Evolutionary conservation across 345 rosid genomes (phyloP).

Genomic region (Brassica napus): Da-Ae NC_063446.1:20115501-20116000

Average conservation of each 20-base stretch:
- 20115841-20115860: too few species aligned
- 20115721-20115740: not conserved
- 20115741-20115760: not conserved
- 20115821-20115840: not conserved
- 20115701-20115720: too few species aligned
- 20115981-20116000: not conserved
- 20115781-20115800: too few species aligned
- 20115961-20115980: not conserved
- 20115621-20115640: conserved; percentile 98
- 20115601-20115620: conserved; percentile 96
- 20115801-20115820: too few species aligned
- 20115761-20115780: not conserved
- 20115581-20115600: conserved; percentile 91
- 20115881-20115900: too few species aligned
- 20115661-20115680: conserved; percentile 55
- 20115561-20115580: conserved; percentile 91
- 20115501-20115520: not conserved
- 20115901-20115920: not conserved
- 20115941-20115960: too few species aligned
- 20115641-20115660: conserved; percentile 97
- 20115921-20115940: not conserved
- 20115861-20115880: too few species aligned
- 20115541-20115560: conserved; percentile 99
- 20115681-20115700: not conserved
- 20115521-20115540: conserved; percentile 42